Conservation (phyloP, 176 grass and related monocot species). For the Cocos nucifera region DNA sequence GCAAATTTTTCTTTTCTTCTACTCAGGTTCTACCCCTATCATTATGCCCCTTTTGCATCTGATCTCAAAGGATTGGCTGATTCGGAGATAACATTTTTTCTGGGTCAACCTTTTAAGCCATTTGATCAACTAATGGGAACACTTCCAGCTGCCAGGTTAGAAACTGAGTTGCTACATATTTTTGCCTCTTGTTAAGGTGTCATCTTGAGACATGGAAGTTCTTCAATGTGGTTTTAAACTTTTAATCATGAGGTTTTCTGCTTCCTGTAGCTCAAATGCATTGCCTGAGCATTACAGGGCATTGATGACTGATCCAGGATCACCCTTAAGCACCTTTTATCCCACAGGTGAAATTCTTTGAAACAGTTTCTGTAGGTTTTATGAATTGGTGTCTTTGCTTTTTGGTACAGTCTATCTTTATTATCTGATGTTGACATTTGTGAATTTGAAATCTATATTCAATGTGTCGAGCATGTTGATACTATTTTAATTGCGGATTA, state of each 20-base stretch:
- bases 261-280: slow-evolving; percentile 72
- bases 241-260: slow-evolving; percentile 17
- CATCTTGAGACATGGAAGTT: slow-evolving; percentile 1
- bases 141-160: slow-evolving; percentile 86
- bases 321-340: slow-evolving; percentile 82
- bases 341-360: slow-evolving; percentile 44
- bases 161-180: slow-evolving; percentile 13
- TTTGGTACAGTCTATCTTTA: too few species aligned
- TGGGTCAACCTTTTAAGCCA: slow-evolving; percentile 99
- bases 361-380: too few species aligned
- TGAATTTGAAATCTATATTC: too few species aligned
- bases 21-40: slow-evolving; percentile 94
- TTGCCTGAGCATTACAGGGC: slow-evolving; percentile 73
- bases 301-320: slow-evolving; percentile 73
- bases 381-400: too few species aligned
- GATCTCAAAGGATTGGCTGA: slow-evolving; percentile 80
- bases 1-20: background rate
- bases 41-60: slow-evolving; percentile 96
- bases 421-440: too few species aligned
- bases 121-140: slow-evolving; percentile 99
- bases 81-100: slow-evolving; percentile 97
- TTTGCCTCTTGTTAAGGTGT: slow-evolving; percentile 2
- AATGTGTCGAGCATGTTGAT: too few species aligned
- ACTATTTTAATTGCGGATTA: too few species aligned
- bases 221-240: background rate